A percentile compares a stretch with the other conserved stretches of the same genome.
These are phyloP conservation scores for Neurospora sp. DNA, from an alignment of 495 filamentous ascomycete species.

Conservation along the genomic window DNA sequence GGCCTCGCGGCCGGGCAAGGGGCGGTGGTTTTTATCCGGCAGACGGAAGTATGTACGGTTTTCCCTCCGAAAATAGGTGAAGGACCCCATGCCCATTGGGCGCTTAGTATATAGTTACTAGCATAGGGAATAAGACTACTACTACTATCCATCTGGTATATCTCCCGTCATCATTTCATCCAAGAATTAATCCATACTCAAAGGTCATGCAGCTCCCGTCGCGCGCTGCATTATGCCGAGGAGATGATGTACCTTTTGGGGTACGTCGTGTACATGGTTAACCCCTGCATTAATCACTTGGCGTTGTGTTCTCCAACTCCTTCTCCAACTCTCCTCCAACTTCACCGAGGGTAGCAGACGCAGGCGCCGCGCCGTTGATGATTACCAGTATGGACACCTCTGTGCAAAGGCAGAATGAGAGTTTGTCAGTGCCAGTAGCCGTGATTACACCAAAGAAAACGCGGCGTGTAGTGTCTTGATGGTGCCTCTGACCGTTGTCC, in stretches of 20 bases:
- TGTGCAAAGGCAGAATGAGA: background rate
- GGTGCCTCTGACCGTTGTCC: too few relatives aligned
- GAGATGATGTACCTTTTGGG: background rate
- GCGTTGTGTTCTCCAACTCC: background rate
- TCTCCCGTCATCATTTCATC: background rate
- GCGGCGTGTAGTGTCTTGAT: background rate
- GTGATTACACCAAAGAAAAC: background rate
- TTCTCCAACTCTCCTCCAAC: background rate
- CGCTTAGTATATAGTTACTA: too few relatives aligned
- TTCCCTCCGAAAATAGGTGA: too few relatives aligned
- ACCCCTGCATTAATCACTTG: background rate
- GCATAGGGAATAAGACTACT: too few relatives aligned
- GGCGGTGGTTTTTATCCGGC: too few relatives aligned
- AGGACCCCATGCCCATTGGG: too few relatives aligned
- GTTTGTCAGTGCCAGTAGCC: background rate
- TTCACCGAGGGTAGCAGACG: too few relatives aligned
- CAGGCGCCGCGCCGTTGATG: background rate
- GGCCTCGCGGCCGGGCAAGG: too few relatives aligned
- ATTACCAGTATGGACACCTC: background rate
- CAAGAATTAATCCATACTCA: background rate
- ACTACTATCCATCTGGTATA: background rate
- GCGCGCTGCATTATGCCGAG: background rate
- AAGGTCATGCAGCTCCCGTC: background rate
- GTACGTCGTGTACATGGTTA: background rate
- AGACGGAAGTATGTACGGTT: too few relatives aligned